These are phyloP conservation scores for Pyrus pyrifolia DNA, from an alignment of 306 rosid genomes.

Conservation along the genomic window DNA sequence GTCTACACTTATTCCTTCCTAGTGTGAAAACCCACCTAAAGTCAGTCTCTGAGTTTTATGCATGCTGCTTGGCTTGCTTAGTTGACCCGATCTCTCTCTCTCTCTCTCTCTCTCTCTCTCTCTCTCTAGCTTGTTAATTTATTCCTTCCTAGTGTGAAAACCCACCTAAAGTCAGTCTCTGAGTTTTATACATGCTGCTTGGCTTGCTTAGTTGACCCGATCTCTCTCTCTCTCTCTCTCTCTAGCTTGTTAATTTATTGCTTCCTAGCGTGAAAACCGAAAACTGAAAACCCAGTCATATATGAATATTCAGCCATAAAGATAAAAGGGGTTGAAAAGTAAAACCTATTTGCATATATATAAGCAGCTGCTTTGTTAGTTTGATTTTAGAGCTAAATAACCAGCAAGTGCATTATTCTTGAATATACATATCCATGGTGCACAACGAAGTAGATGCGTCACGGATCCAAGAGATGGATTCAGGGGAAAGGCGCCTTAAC, in stretches of 20 bases:
- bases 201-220: not conserved
- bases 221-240: not conserved
- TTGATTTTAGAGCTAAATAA: not conserved
- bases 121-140: not conserved
- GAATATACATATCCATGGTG: not conserved
- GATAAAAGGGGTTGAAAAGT: too few species aligned
- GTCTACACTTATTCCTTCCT: too few species aligned
- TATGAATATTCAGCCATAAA: too few species aligned
- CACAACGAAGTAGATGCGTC: slow-evolving; percentile 12
- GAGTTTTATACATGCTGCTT: not conserved
- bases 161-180: too few species aligned
- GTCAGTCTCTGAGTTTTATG: too few species aligned
- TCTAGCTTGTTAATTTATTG: not conserved
- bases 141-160: too few species aligned
- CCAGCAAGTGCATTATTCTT: not conserved
- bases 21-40: too few species aligned
- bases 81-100: not conserved
- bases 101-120: not conserved
- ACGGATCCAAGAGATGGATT: slow-evolving; percentile 39
- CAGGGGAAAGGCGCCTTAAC: slow-evolving; percentile 71
- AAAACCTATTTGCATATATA: not conserved
- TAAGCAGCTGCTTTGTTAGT: not conserved
- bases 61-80: not conserved
- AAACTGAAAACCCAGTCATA: too few species aligned
- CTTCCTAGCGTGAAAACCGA: too few species aligned